Evolutionary conservation across 2,329 filamentous ascomycete species (phyloP), one percentile per base, ranked within the genome.

Genomic region (Exophiala phaeomuriformis): DNA sequence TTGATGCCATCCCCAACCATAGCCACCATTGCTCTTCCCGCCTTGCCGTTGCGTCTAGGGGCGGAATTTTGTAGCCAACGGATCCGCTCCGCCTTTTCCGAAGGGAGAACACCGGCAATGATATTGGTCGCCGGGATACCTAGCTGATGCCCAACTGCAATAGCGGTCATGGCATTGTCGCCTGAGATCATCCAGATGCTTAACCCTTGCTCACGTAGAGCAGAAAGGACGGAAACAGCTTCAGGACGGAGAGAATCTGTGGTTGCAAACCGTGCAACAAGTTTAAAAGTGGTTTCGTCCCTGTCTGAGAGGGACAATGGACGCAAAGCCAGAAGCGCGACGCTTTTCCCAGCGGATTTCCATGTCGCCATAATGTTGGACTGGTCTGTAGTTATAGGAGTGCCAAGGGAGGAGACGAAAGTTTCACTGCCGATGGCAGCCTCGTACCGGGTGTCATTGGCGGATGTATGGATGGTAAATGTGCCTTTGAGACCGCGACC

Each of bases 181-280:
- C 90, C 90, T 0, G 89, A 94, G 35, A 95, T 82, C 88, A 96
- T 94, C 82, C 85, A 95, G 3, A 95, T 86, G 32, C 83, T 79
- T 43, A 86, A 83, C 29, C 49, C 49, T n/a, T 79, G 79, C 3
- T 77, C 69, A 40, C 80, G 78, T 0, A 95, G 79, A 1, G 82
- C 76, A 4, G 71, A 68, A 54, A 95, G 78, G 19, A 91, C 82
- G 5, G 72, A 65, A 1, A 72, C 69, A 0, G 89, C 83, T 69
- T 94, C 88, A 0, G 81, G 78, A 2, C 90, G 85, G 58, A 95
- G 80, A 1, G 88, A 83, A 61, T 96, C 90, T 0, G 90, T 84
- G 47, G 91, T 84, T 44, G 88, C 83, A 60, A 19, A 19, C 19
- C 2, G 19, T 19, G 19, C 19, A 19, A 19, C 19, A 19, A 19